Evolutionary conservation across 768 basidiomycete genomes (phyloP).

Genomic region (Leccinum boreale): DNA sequence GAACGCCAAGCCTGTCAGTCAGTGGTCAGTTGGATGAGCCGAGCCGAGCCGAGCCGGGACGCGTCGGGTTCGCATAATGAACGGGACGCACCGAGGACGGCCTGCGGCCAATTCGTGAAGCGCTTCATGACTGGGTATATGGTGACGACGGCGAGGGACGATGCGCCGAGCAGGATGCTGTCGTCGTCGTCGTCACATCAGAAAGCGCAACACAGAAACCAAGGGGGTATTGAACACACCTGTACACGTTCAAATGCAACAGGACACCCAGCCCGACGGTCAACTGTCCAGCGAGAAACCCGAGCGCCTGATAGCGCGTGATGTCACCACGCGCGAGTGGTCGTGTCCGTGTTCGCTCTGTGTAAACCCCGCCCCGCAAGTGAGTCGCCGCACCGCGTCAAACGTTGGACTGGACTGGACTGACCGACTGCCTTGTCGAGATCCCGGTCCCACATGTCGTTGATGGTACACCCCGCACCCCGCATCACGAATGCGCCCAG

Average conservation of each 20-base stretch:
- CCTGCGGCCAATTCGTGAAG: constrained; percentile 95
- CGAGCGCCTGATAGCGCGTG: constrained; percentile 66
- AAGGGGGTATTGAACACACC: constrained; percentile 44
- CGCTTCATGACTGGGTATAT: constrained; percentile 98
- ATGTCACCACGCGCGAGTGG: constrained; percentile 87
- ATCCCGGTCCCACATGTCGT: constrained; percentile 97
- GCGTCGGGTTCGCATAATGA: background rate
- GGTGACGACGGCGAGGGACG: constrained; percentile 82
- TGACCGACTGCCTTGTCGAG: constrained; percentile 90
- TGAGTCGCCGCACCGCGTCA: background rate
- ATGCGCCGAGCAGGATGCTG: constrained; percentile 79
- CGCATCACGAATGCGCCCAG: constrained; percentile 93
- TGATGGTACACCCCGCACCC: constrained; percentile 97
- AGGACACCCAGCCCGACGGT: constrained; percentile 80
- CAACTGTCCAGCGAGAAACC: constrained; percentile 81
- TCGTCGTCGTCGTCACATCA: background rate
- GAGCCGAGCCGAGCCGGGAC: too few relatives aligned
- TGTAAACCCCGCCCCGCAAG: constrained; percentile 24
- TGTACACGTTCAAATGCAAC: constrained; percentile 92
- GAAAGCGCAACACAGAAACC: background rate
- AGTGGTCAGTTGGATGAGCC: too few relatives aligned
- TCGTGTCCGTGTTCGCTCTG: constrained; percentile 83
- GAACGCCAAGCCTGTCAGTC: constrained; percentile 58
- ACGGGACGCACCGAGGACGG: constrained; percentile 68
- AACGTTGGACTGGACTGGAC: background rate